Percentiles rank a stretch among this genome's conserved stretches.
These are phyloP conservation scores for Pelargonium citronellum DNA, from an alignment of 441 rosid genomes.

Conservation along the genomic window DNA sequence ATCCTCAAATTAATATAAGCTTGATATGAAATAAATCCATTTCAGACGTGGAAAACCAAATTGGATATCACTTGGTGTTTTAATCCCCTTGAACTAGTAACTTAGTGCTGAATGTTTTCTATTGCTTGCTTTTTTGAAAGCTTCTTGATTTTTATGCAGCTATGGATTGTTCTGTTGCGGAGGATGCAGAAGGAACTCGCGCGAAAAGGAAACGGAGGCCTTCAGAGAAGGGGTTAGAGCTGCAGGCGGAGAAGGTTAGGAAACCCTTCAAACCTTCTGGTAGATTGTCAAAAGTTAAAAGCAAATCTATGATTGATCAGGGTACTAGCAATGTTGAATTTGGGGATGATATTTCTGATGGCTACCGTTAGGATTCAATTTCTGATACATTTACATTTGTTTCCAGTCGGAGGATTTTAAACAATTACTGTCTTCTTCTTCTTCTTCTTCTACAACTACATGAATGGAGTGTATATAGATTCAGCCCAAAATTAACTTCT, in stretches of 20 bases:
- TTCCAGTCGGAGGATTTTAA: too few relatives aligned
- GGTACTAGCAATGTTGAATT: constrained; percentile 43
- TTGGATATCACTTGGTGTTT: not conserved
- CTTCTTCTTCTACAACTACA: too few relatives aligned
- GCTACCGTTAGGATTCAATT: constrained; percentile 17
- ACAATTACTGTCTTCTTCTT: too few relatives aligned
- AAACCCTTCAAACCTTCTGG: constrained; percentile 38
- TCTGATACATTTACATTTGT: too few relatives aligned
- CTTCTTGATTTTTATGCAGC: constrained; percentile 17
- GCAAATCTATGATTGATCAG: constrained; percentile 46
- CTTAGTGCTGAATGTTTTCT: constrained; percentile 2
- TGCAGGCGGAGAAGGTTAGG: constrained; percentile 87
- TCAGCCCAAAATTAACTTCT: too few relatives aligned
- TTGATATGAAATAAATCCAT: too few relatives aligned
- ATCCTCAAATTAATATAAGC: too few relatives aligned
- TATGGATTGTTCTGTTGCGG: constrained; percentile 32
- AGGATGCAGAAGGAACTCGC: constrained; percentile 68
- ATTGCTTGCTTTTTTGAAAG: constrained; percentile 9
- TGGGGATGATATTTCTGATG: constrained; percentile 49
- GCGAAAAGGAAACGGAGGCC: constrained; percentile 78
- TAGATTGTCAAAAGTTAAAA: constrained; percentile 50
- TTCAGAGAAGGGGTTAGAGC: constrained; percentile 88
- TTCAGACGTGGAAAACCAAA: not conserved
- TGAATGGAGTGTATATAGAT: too few relatives aligned
- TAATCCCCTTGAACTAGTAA: not conserved